Percentiles rank a stretch among this genome's conserved stretches.
Evolutionary conservation across 257 asterid genomes (phyloP).

Genomic region (Primulina huaijiensis): DNA sequence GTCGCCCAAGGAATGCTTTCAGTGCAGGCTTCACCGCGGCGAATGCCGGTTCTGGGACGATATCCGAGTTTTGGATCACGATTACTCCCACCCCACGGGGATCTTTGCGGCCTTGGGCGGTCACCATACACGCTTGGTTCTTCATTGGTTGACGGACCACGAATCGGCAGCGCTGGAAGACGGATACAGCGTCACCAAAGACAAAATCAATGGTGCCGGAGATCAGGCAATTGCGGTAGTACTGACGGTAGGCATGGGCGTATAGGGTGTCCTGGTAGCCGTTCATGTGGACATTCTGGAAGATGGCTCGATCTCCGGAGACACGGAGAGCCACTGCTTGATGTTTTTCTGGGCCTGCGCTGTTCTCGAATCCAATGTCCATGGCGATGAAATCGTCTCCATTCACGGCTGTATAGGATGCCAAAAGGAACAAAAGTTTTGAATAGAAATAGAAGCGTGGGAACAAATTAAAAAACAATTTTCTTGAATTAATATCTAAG

Average conservation of each 20-base stretch:
- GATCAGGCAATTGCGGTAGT: conserved; percentile 50
- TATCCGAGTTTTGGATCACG: conserved; percentile 39
- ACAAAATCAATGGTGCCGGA: conserved; percentile 61
- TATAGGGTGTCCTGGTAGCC: conserved; percentile 64
- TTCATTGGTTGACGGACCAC: conserved; percentile 40
- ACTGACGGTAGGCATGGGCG: conserved; percentile 45
- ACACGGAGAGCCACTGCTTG: conserved; percentile 68
- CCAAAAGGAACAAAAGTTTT: too few relatives aligned
- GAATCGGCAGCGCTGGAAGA: conserved; percentile 56
- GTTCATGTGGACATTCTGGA: conserved; percentile 48
- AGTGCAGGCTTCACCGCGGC: conserved; percentile 7
- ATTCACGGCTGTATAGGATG: conserved; percentile 18
- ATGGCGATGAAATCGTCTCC: conserved; percentile 40
- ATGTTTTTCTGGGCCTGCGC: conserved; percentile 47
- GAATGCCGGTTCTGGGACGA: conserved; percentile 32
- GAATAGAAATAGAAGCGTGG: too few relatives aligned
- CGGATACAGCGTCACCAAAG: conserved; percentile 45
- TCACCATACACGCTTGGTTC: conserved; percentile 43
- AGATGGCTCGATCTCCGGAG: conserved; percentile 39
- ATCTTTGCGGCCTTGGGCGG: conserved; percentile 56
- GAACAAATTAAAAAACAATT: too few relatives aligned
- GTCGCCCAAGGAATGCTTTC: conserved; percentile 46
- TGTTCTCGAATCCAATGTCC: conserved; percentile 59
- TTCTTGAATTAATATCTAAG: too few relatives aligned
- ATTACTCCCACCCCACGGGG: conserved; percentile 24